These are phyloP conservation scores for Amorphotheca resinae DNA, from an alignment of 495 filamentous ascomycete genomes.

Conservation along the genomic window DNA sequence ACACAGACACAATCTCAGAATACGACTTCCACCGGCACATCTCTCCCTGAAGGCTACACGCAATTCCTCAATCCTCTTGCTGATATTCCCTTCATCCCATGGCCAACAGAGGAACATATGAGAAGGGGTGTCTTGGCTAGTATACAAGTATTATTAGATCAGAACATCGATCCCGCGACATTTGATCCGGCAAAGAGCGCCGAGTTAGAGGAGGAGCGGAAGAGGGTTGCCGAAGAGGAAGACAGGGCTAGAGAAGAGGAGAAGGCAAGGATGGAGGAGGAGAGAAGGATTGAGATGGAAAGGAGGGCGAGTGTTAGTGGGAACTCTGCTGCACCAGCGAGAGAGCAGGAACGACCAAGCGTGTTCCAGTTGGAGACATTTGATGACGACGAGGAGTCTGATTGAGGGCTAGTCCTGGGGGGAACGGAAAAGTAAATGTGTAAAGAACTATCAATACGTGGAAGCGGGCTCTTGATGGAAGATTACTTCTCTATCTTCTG, in stretches of 20 bases:
- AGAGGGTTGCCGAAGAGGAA: constrained; percentile 32
- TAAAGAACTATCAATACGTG: too few relatives aligned
- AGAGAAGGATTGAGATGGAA: constrained; percentile 19
- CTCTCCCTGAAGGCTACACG: constrained; percentile 2
- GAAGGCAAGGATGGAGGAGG: constrained; percentile 18
- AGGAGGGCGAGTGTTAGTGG: constrained; percentile 25
- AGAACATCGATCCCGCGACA: constrained; percentile 41
- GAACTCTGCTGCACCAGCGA: constrained; percentile 3
- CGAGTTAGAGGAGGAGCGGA: constrained; percentile 29
- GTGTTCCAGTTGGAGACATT: constrained; percentile 33
- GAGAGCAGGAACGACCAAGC: constrained; percentile 32
- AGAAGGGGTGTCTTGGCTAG: constrained; percentile 47
- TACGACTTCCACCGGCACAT: background rate
- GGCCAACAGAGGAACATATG: constrained; percentile 54
- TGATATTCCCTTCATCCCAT: constrained; percentile 46
- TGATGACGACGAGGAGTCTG: constrained; percentile 38
- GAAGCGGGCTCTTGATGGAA: too few relatives aligned
- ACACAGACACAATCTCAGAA: constrained; percentile 3
- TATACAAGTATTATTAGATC: constrained; percentile 43
- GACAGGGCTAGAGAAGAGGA: constrained; percentile 26
- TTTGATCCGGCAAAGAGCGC: constrained; percentile 42
- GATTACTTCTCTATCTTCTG: too few relatives aligned
- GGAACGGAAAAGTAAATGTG: too few relatives aligned
- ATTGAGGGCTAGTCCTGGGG: background rate
- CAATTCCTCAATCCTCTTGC: constrained; percentile 8